Percentiles rank a stretch among this genome's conserved stretches.
phyloP scores from a whole-genome alignment of 768 basidiomycete species.

The Agaricus blazei region DNA sequence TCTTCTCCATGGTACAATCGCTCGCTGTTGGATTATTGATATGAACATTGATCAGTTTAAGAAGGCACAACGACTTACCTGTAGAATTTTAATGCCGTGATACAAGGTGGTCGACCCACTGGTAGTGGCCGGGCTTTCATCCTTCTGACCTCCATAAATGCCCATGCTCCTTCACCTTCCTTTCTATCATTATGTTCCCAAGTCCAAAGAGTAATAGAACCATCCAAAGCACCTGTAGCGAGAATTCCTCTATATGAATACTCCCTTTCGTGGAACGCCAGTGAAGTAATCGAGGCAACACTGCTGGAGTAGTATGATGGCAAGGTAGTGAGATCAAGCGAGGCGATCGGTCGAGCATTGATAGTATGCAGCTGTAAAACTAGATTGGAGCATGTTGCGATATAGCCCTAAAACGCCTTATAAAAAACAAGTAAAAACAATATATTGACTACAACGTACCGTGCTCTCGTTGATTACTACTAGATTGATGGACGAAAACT shows the following conservation, averaged over 20 bases:
- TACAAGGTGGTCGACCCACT: conserved; percentile 42
- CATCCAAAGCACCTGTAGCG: conserved; percentile 75
- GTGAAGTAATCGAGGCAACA: conserved; percentile 58
- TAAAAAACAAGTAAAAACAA: background rate
- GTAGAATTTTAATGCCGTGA: conserved; percentile 78
- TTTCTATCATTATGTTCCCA: conserved; percentile 39
- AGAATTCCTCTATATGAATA: conserved; percentile 74
- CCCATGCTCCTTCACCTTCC: conserved; percentile 52
- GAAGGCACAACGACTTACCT: conserved; percentile 44
- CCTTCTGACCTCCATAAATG: conserved; percentile 63
- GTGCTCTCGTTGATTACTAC: conserved; percentile 84
- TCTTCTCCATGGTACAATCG: conserved; percentile 61
- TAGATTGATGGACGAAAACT: conserved; percentile 48
- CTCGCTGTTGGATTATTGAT: conserved; percentile 33
- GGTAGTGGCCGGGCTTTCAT: conserved; percentile 52
- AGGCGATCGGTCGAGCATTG: conserved; percentile 76
- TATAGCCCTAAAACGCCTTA: conserved; percentile 58
- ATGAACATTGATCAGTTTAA: background rate
- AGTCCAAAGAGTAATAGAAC: conserved; percentile 73
- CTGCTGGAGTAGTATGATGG: conserved; percentile 34
- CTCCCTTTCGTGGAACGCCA: conserved; percentile 88
- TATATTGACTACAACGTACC: conserved; percentile 37
- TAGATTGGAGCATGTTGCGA: conserved; percentile 74
- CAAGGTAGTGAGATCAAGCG: conserved; percentile 51
- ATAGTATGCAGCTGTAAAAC: conserved; percentile 80